phyloP scores from a whole-genome alignment of 495 filamentous ascomycete species.

The Neurospora sp. region DNA sequence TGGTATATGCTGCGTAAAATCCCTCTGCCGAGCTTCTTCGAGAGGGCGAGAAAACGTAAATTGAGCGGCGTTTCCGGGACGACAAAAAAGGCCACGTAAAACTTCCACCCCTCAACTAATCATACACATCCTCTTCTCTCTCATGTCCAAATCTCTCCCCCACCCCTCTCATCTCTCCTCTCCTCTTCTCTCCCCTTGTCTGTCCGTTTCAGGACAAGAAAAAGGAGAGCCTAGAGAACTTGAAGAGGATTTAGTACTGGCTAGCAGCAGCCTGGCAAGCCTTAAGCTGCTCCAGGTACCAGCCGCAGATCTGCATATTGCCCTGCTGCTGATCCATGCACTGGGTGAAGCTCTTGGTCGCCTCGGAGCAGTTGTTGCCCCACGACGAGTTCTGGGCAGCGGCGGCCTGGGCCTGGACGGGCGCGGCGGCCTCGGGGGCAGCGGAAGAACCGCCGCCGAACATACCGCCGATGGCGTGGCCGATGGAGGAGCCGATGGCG shows the following conservation, averaged over 20 bases:
- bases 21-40: neutral
- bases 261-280: slow-evolving; percentile 85
- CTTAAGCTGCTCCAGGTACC: slow-evolving; percentile 98
- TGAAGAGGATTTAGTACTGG: slow-evolving; percentile 44
- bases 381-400: slow-evolving; percentile 37
- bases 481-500: slow-evolving; percentile 87
- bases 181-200: neutral
- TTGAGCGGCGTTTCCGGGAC: neutral
- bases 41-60: neutral
- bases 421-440: slow-evolving; percentile 44
- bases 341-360: slow-evolving; percentile 77
- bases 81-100: neutral
- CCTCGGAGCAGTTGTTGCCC: slow-evolving; percentile 63
- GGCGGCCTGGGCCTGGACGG: slow-evolving; percentile 26
- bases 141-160: too few species aligned
- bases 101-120: too few species aligned
- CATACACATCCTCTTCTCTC: too few species aligned
- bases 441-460: slow-evolving; percentile 59
- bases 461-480: slow-evolving; percentile 82
- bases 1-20: neutral
- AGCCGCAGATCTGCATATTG: slow-evolving; percentile 89
- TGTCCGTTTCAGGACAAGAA: too few species aligned
- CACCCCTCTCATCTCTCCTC: too few species aligned
- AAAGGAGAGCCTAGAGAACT: too few species aligned
- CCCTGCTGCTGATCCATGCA: slow-evolving; percentile 93